These are phyloP conservation scores for Penicillium macrosclerotiorum DNA, from an alignment of 495 filamentous ascomycete species.

Conservation along the genomic window DNA sequence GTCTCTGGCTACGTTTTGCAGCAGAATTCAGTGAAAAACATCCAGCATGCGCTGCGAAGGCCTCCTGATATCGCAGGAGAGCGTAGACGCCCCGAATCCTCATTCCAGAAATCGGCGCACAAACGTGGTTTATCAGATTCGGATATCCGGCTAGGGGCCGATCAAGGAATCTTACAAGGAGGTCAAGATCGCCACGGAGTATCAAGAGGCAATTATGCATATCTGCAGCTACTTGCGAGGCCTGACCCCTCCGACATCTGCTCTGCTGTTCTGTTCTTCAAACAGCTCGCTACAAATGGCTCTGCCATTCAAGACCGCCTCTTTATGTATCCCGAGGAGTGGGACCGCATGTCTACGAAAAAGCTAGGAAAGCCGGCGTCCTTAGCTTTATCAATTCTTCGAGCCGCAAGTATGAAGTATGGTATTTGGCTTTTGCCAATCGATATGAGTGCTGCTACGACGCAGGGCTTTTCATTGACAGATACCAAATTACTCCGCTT, in stretches of 20 bases:
- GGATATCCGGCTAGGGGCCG: conserved; percentile 6
- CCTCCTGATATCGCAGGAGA: conserved; percentile 18
- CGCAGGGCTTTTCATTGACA: conserved; percentile 34
- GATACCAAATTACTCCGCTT: conserved; percentile 43
- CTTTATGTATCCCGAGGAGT: conserved; percentile 49
- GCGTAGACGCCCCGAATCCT: conserved; percentile 16
- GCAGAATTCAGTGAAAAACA: conserved; percentile 62
- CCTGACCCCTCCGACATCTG: conserved; percentile 48
- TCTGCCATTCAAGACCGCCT: conserved; percentile 44
- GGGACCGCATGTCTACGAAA: conserved; percentile 33
- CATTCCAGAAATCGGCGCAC: conserved; percentile 23
- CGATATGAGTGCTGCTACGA: conserved; percentile 39
- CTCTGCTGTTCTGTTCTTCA: conserved; percentile 46
- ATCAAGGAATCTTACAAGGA: conserved; percentile 10
- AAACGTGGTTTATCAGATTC: conserved; percentile 22
- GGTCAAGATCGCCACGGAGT: conserved; percentile 3
- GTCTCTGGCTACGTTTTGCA: conserved; percentile 70
- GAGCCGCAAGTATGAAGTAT: conserved; percentile 39
- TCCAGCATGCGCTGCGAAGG: conserved; percentile 59
- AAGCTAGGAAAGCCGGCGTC: conserved; percentile 27
- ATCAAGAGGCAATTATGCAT: conserved; percentile 38
- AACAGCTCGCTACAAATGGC: conserved; percentile 35
- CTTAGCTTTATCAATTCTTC: conserved; percentile 34
- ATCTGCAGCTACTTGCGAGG: conserved; percentile 43
- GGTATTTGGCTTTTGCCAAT: conserved; percentile 48